These are phyloP conservation scores for Asterophora lycoperdoides DNA, from an alignment of 768 basidiomycete genomes.

Conservation along the genomic window DNA sequence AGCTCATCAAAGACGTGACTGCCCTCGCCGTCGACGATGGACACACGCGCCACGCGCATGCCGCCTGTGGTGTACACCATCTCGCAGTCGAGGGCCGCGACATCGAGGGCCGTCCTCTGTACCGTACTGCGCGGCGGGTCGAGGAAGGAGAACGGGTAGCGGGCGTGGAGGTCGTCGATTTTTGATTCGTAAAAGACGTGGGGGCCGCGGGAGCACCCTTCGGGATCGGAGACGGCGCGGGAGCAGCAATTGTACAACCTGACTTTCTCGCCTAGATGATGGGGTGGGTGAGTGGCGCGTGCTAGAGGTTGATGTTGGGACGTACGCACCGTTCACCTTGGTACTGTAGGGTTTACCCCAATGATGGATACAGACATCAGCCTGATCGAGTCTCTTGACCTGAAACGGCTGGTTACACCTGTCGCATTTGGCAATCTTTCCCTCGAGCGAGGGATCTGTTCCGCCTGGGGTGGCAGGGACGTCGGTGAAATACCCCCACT, in stretches of 20 bases:
- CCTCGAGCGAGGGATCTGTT: slow-evolving; percentile 53
- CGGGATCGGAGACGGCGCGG: slow-evolving; percentile 47
- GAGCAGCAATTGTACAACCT: slow-evolving; percentile 80
- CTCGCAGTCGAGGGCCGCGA: slow-evolving; percentile 93
- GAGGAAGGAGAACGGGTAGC: slow-evolving; percentile 66
- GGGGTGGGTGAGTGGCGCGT: slow-evolving; percentile 1
- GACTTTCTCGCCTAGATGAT: slow-evolving; percentile 54
- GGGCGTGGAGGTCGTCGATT: slow-evolving; percentile 59
- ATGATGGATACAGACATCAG: slow-evolving; percentile 71
- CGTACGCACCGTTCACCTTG: slow-evolving; percentile 61
- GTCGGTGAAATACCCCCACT: slow-evolving; percentile 68
- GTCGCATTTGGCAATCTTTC: slow-evolving; percentile 68
- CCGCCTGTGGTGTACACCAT: slow-evolving; percentile 96
- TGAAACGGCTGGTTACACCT: slow-evolving; percentile 69
- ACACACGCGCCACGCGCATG: slow-evolving; percentile 85
- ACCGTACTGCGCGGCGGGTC: slow-evolving; percentile 12
- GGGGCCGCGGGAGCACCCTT: slow-evolving; percentile 72
- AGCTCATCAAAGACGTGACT: slow-evolving; percentile 76
- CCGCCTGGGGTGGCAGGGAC: slow-evolving; percentile 69
- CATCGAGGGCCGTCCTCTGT: slow-evolving; percentile 47
- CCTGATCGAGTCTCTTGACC: slow-evolving; percentile 62
- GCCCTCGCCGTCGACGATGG: slow-evolving; percentile 78
- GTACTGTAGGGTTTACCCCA: slow-evolving; percentile 71
- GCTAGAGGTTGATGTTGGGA: background rate
- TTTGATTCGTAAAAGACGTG: slow-evolving; percentile 90